Percentiles rank a stretch among this genome's conserved stretches.
Evolutionary conservation across 2,329 filamentous ascomycete genomes (phyloP).

Genomic region (Plenodomus lindquistii): DNA sequence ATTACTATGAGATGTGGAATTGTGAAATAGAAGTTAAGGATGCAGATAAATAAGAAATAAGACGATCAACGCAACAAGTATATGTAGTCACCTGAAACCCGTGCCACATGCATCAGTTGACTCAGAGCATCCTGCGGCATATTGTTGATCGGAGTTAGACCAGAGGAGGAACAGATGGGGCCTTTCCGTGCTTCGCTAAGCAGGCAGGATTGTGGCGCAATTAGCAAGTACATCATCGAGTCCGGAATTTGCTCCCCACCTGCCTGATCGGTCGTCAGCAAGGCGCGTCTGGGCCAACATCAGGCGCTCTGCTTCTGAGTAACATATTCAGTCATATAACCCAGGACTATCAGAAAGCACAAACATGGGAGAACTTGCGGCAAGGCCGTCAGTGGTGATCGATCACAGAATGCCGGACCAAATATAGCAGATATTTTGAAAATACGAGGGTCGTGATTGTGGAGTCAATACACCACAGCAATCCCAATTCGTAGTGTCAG

Average conservation of each 20-base stretch:
- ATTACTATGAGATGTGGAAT: not conserved
- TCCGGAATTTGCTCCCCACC: not conserved
- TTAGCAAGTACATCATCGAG: not conserved
- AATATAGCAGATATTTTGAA: too few species aligned
- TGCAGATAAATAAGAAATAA: not conserved
- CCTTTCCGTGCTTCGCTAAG: not conserved
- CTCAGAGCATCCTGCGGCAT: not conserved
- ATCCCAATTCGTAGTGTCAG: too few species aligned
- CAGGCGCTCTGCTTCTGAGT: not conserved
- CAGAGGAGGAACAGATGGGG: not conserved
- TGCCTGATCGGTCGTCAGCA: not conserved
- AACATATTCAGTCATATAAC: not conserved
- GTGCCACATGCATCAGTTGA: not conserved
- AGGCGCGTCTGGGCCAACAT: not conserved
- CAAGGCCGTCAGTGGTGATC: too few species aligned
- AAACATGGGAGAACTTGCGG: too few species aligned
- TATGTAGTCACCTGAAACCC: not conserved
- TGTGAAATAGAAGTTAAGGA: not conserved
- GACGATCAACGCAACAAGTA: not conserved
- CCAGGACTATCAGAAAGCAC: not conserved
- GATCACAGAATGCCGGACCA: too few species aligned
- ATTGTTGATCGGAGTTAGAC: not conserved
- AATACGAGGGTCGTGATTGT: too few species aligned
- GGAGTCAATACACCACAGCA: too few species aligned
- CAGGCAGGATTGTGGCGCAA: not conserved